phyloP scores from a whole-genome alignment of 768 basidiomycete genomes.

The Hydnum rufescens region DNA sequence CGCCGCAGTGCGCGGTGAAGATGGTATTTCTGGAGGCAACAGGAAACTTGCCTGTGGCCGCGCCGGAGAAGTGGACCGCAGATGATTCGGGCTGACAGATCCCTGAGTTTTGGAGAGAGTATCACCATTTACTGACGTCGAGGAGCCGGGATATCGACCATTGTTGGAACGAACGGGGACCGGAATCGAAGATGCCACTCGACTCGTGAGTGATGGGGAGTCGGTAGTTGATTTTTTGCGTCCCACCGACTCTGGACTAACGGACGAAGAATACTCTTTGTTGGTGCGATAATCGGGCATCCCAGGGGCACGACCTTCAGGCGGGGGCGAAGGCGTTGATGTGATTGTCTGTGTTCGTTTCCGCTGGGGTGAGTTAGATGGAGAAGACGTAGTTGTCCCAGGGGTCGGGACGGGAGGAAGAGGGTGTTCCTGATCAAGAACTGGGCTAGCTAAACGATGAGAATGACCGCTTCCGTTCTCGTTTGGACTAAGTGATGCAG shows the following conservation, averaged over 20 bases:
- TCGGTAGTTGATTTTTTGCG: neutral
- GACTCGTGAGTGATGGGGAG: neutral
- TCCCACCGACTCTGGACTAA: too few species aligned
- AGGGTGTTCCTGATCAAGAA: neutral
- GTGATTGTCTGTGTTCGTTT: neutral
- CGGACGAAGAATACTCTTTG: too few species aligned
- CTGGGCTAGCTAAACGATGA: neutral
- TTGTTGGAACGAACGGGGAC: neutral
- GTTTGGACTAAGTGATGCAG: neutral
- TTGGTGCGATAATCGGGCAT: too few species aligned
- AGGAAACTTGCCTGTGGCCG: neutral
- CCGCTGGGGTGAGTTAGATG: neutral
- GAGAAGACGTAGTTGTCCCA: neutral
- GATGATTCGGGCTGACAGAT: neutral
- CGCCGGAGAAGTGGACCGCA: neutral
- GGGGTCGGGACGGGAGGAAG: neutral
- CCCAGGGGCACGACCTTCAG: neutral
- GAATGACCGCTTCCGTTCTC: too few species aligned
- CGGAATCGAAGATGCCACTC: neutral
- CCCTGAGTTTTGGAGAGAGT: too few species aligned
- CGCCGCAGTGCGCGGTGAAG: constrained; percentile 3
- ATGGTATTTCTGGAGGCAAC: neutral
- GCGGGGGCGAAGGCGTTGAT: neutral
- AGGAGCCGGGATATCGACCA: neutral
- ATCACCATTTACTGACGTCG: neutral